These are phyloP conservation scores for Chrysanthemum seticuspe DNA, from an alignment of 129 eudicot genomes.

Conservation along the genomic window DNA sequence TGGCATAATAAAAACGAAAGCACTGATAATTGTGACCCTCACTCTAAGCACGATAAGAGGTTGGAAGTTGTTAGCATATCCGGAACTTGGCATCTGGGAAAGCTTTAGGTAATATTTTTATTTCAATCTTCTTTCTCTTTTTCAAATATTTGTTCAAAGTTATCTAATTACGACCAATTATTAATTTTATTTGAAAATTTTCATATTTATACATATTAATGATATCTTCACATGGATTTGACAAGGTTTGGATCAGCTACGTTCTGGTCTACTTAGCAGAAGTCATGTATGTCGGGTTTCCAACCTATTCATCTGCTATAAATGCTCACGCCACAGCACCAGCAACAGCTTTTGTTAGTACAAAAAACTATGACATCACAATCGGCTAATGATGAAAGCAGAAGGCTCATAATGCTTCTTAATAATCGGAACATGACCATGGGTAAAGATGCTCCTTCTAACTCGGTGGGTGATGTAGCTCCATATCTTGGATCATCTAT, in stretches of 20 bases:
- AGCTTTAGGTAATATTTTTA: constrained; percentile 53
- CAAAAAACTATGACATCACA: constrained; percentile 64
- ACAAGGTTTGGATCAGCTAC: constrained; percentile 71
- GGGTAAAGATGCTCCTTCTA: constrained; percentile 71
- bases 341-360: constrained; percentile 75
- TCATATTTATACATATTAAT: too few relatives aligned
- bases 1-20: constrained; percentile 86
- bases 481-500: constrained; percentile 70
- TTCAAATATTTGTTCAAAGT: not conserved
- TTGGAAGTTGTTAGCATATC: constrained; percentile 81
- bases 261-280: constrained; percentile 80
- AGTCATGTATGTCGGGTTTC: constrained; percentile 69
- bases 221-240: not conserved
- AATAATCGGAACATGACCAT: constrained; percentile 57
- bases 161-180: not conserved
- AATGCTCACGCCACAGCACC: constrained; percentile 85
- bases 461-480: constrained; percentile 62
- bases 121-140: too few relatives aligned
- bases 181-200: not conserved
- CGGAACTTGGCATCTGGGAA: constrained; percentile 97
- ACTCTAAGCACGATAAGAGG: constrained; percentile 75
- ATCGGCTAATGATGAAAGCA: constrained; percentile 83
- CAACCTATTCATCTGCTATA: constrained; percentile 75
- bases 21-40: constrained; percentile 67
- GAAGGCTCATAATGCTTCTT: constrained; percentile 77